A percentile compares a stretch with the other conserved stretches of the same genome.
These are phyloP conservation scores for Rhododendron vialii DNA, from an alignment of 148 eudicot species.

Conservation along the genomic window DNA sequence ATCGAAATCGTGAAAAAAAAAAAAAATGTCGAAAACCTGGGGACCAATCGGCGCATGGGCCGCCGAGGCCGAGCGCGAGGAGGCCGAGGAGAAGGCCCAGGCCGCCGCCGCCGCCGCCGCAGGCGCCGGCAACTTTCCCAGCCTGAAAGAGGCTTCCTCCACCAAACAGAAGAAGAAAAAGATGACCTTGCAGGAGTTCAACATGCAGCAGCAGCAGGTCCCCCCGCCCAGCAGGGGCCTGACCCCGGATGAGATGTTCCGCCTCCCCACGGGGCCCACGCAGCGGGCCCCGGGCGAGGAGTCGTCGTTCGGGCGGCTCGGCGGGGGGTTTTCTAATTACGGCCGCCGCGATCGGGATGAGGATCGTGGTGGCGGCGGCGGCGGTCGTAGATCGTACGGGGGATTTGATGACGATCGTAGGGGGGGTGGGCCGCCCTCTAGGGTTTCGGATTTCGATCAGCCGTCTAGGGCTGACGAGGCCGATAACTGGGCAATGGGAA, in stretches of 20 bases:
- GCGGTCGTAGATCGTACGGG: conserved; percentile 31
- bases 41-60: conserved; percentile 74
- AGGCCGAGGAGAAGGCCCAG: conserved; percentile 47
- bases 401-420: conserved; percentile 47
- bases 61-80: conserved; percentile 73
- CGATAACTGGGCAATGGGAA: conserved; percentile 69
- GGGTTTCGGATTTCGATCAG: conserved; percentile 37
- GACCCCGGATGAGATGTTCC: conserved; percentile 49
- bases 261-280: conserved; percentile 74
- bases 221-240: conserved; percentile 21
- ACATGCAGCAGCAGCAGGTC: conserved; percentile 19
- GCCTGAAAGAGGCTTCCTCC: conserved; percentile 5
- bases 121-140: conserved; percentile 13
- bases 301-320: conserved; percentile 30
- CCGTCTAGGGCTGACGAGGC: conserved; percentile 81
- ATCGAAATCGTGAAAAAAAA: neutral
- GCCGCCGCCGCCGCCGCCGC: conserved; percentile 22
- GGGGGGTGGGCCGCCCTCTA: conserved; percentile 17
- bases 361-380: conserved; percentile 19
- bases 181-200: conserved; percentile 6
- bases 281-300: conserved; percentile 49
- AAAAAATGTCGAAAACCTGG: conserved; percentile 62
- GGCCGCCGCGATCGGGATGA: conserved; percentile 20
- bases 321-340: conserved; percentile 61
- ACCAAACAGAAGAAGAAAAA: conserved; percentile 11